Evolutionary conservation across 441 rosid genomes (phyloP).

Genomic region (Adansonia rubrostipa): DNA sequence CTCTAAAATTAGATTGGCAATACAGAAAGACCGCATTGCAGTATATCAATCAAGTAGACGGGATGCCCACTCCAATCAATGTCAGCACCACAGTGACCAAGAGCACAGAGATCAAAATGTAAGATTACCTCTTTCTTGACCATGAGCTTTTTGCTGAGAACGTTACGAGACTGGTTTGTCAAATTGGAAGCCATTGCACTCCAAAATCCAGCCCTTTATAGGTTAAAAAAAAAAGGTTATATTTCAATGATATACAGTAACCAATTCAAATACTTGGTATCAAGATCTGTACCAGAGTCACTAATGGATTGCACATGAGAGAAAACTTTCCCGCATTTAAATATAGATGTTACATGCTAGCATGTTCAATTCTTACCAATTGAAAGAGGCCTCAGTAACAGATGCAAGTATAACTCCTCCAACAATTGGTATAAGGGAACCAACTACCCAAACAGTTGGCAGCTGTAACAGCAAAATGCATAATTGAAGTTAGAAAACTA

Average conservation of each 20-base stretch:
- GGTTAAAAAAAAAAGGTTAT: not conserved
- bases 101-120: slow-evolving; percentile 21
- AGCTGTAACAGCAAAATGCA: slow-evolving; percentile 47
- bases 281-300: not conserved
- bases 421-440: slow-evolving; percentile 86
- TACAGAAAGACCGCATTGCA: not conserved
- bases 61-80: not conserved
- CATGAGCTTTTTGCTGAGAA: slow-evolving; percentile 97
- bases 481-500: slow-evolving; percentile 6
- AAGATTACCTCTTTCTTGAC: slow-evolving; percentile 81
- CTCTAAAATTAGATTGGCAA: not conserved
- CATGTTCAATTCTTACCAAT: slow-evolving; percentile 59
- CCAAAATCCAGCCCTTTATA: slow-evolving; percentile 91
- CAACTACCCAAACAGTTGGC: slow-evolving; percentile 86
- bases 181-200: slow-evolving; percentile 99
- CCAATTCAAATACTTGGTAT: slow-evolving; percentile 2
- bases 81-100: slow-evolving; percentile 11
- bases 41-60: not conserved
- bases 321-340: not conserved
- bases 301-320: slow-evolving; percentile 5
- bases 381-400: slow-evolving; percentile 87
- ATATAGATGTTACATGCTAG: not conserved
- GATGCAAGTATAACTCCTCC: slow-evolving; percentile 99
- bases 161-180: slow-evolving; percentile 95
- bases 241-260: not conserved